Evolutionary conservation across 2,329 filamentous ascomycete genomes (phyloP), one percentile per base, ranked within the genome.

Genomic region (Neopestalotiopsis clavispora): DNA sequence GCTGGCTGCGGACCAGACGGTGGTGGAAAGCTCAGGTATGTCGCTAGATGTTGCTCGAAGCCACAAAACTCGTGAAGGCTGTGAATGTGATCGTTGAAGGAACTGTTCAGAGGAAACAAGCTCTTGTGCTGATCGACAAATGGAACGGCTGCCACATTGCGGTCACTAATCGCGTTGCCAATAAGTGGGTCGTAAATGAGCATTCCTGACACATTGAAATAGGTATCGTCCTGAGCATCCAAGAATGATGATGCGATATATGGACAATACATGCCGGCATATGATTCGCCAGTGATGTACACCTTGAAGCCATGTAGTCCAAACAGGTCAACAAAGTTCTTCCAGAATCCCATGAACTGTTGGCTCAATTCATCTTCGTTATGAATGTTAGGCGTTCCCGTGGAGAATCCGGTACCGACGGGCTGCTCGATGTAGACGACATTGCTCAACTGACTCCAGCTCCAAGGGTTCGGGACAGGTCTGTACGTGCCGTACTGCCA

Each of bases 301-400:
- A 87, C 83, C 71, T 86, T 85, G 73, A 81, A 84, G 20, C 82
- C 82, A 30, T 86, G 79, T 67, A 87, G 74, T n/a, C 82, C 81
- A 72, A 89, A 90, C 4, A 83, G 82, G 45, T 86, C 81, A 52
- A 87, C 77, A 72, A 89, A 89, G 71, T 86, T 86, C 77, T 85
- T 84, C 79, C 90, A 94, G 81, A 94, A 95, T 64, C 91, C 91
- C 17, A 92, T 83, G 76, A 95, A 94, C 72, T 95, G 87, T n/a
- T 82, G 79, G 0, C 91, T 91, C 1, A 91, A 84, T 72, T 94
- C 91, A 32, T 89, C 85, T 72, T 94, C 89, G 73, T 86, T 87
- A 3, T 83, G 89, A 10, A 91, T 91, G 0, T 86, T 91, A 2
- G 89, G 83, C 0, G 80, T 86, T 12, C 92, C 92, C 42, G 88